Conservation (phyloP, 2,329 filamentous ascomycete genomes). For the Pseudocercospora fijiensis region DNA sequence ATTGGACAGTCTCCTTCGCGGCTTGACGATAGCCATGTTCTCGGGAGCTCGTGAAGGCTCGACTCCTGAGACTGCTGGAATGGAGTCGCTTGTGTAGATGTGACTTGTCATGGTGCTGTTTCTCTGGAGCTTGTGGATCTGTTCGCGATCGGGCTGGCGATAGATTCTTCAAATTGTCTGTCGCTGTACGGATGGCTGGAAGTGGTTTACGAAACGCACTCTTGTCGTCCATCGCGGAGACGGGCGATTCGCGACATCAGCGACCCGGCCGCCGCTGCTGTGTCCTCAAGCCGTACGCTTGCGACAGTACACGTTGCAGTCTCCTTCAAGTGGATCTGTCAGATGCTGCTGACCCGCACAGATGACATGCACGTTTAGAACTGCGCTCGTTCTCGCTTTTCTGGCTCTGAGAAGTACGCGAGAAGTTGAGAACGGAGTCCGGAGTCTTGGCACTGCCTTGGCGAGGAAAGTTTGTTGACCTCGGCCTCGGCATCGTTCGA, state of each 20-base stretch:
- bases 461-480: background rate
- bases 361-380: background rate
- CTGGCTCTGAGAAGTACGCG: background rate
- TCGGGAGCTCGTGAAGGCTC: slow-evolving; percentile 24
- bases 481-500: slow-evolving; percentile 7
- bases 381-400: background rate
- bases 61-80: slow-evolving; percentile 25
- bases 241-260: background rate
- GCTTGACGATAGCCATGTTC: slow-evolving; percentile 29
- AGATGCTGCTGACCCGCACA: background rate
- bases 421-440: background rate
- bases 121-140: slow-evolving; percentile 19
- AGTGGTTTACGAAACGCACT: slow-evolving; percentile 16
- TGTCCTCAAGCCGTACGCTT: background rate
- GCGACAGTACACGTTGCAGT: background rate
- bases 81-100: slow-evolving; percentile 25
- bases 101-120: slow-evolving; percentile 23
- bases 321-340: background rate
- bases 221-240: slow-evolving; percentile 11
- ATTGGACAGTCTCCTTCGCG: slow-evolving; percentile 46
- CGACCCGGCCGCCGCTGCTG: background rate
- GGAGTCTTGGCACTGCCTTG: background rate
- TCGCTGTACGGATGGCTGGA: slow-evolving; percentile 23
- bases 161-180: slow-evolving; percentile 10
- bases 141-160: slow-evolving; percentile 26